These are phyloP conservation scores for Penicillium antarcticum DNA, from an alignment of 495 filamentous ascomycete species.

Conservation along the genomic window DNA sequence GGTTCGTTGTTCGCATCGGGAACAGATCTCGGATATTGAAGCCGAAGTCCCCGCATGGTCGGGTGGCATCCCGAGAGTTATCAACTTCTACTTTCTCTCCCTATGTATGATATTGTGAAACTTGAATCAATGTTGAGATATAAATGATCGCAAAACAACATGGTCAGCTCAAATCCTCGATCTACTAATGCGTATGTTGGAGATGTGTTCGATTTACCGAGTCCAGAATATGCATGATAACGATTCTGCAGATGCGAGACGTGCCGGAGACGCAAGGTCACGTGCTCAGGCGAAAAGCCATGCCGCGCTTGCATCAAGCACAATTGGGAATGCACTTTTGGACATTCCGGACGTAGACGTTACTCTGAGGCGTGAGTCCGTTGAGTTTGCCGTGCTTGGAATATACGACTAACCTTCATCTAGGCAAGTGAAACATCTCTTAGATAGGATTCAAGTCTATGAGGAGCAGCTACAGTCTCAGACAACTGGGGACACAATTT, in stretches of 20 bases:
- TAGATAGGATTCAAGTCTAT: slow-evolving; percentile 13
- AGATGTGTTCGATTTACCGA: neutral
- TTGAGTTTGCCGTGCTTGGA: neutral
- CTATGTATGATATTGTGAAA: neutral
- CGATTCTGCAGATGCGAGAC: slow-evolving; percentile 16
- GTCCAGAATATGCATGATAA: neutral
- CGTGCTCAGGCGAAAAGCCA: slow-evolving; percentile 19
- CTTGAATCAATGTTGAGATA: neutral
- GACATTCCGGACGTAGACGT: slow-evolving; percentile 10
- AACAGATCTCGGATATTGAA: neutral
- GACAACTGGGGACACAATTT: neutral
- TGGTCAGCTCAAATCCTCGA: slow-evolving; percentile 7
- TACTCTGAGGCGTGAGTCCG: slow-evolving; percentile 17
- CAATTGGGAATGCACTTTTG: slow-evolving; percentile 18
- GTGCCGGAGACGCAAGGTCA: slow-evolving; percentile 21
- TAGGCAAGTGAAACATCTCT: slow-evolving; percentile 14
- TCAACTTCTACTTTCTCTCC: neutral
- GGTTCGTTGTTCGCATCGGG: neutral
- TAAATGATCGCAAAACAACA: neutral
- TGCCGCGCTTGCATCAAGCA: slow-evolving; percentile 21
- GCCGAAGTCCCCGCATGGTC: slow-evolving; percentile 1
- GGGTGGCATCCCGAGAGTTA: neutral
- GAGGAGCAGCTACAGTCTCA: slow-evolving; percentile 8
- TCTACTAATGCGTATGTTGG: slow-evolving; percentile 14
- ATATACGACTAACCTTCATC: neutral